Base-by-base conservation (phyloP, 2,329 filamentous ascomycete species). In the Alternaria triticimaculans region DNA sequence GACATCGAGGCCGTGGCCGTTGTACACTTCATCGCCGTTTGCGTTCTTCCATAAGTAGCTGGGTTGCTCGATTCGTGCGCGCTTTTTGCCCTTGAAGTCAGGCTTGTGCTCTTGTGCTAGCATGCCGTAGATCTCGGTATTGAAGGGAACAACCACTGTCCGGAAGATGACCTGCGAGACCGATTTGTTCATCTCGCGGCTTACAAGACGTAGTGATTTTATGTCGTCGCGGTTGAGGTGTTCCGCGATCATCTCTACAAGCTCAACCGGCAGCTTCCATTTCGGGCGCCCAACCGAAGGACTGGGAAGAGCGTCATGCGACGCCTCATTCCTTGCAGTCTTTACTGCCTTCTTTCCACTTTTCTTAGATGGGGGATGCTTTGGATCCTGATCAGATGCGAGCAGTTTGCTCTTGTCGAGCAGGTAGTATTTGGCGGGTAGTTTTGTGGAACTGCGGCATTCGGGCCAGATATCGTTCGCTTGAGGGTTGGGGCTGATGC, bases 121-220 rank as follows among this genome's bases (percentile, higher is more conserved):
- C 78, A 85, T 85, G 48, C 84, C 85, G 73, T 88, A 90, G 23
- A 92, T 86, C 67, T 90, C 86, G 2, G 87, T 85, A 45, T 86
- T 87, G 79, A 92, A 92, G 2, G 88, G 87, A 2, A 90, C 87
- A 6, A 91, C 88, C 9, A 90, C 86, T 48, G 87, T 88, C 60
- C 84, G 82, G 74, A 90, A 92, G 49, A 90, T 84, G 44, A 84
- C 81, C 43, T 83, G 81, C 0, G 88, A 88, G 2, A 89, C 83
- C 63, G 86, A 87, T 12, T 75, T 67, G 63, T 90, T 87, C 64
- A 89, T 87, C 60, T 89, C 87, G 41, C 80, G 82, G 71, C 84
- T 87, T 4, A 90, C 88, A 5, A 91, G 80, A 6, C 90, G 87
- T 77, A 92, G 83, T 28, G 80, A 83, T 75, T 88, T 87, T 55